Percentiles rank a stretch among this genome's conserved stretches.
These are phyloP conservation scores for Dictyostelium citrinum DNA, from an alignment of 78 protist species.

Conservation along the genomic window DNA sequence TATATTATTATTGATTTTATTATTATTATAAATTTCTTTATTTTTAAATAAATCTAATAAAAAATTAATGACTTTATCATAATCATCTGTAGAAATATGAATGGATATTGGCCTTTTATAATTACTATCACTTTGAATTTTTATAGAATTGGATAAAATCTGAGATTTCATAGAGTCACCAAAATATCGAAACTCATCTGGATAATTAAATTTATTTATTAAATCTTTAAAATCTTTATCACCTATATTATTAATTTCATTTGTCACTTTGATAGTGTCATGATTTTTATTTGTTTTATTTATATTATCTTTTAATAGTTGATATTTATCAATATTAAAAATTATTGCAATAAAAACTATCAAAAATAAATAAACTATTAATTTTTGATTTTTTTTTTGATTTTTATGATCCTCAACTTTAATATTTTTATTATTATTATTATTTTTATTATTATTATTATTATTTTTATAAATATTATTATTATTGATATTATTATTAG, in stretches of 20 bases:
- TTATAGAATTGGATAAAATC: background rate
- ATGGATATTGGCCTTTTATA: background rate
- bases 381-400: background rate
- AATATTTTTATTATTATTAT: background rate
- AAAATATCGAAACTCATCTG: background rate
- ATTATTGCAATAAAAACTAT: background rate
- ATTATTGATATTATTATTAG: background rate
- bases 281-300: background rate
- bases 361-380: background rate
- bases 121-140: background rate
- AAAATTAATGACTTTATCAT: background rate
- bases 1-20: background rate
- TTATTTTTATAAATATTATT: background rate
- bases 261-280: too few species aligned
- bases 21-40: background rate
- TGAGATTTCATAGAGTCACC: background rate
- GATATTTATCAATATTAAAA: background rate
- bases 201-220: background rate
- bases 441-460: background rate
- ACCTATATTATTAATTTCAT: background rate
- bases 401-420: background rate
- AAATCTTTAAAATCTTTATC: background rate
- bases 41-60: background rate
- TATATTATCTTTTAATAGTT: background rate
- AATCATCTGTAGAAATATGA: background rate